A percentile compares a stretch with the other conserved stretches of the same genome.
phyloP scores from a whole-genome alignment of 2,329 filamentous ascomycete species.

The Neurospora crassa region DNA sequence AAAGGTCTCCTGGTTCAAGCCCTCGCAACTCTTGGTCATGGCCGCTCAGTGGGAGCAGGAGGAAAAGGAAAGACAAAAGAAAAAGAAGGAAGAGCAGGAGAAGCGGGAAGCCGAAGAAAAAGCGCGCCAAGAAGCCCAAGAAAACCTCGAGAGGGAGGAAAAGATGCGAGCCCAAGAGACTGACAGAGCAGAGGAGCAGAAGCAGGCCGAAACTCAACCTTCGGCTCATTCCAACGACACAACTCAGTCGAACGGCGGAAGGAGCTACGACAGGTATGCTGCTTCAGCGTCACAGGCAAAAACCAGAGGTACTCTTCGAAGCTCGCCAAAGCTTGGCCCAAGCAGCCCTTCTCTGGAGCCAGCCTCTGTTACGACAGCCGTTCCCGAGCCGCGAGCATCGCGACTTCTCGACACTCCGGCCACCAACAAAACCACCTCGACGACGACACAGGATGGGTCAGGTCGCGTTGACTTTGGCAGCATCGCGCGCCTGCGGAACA shows the following conservation, averaged over 20 bases:
- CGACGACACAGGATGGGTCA: constrained; percentile 21
- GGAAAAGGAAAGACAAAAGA: background rate
- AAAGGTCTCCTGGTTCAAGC: background rate
- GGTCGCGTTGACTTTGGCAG: constrained; percentile 18
- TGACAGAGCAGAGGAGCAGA: constrained; percentile 27
- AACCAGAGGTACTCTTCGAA: constrained; percentile 20
- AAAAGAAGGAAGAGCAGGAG: constrained; percentile 3
- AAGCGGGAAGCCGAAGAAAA: background rate
- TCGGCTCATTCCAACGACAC: constrained; percentile 36
- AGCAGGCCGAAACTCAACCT: background rate
- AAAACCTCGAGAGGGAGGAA: background rate
- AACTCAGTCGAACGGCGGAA: constrained; percentile 46
- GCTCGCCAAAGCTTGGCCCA: constrained; percentile 10
- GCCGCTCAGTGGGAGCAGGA: background rate
- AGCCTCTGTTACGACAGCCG: background rate
- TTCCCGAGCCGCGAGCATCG: constrained; percentile 27
- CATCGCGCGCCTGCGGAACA: constrained; percentile 3
- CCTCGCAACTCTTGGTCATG: background rate
- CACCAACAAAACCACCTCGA: constrained; percentile 27
- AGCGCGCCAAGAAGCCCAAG: background rate
- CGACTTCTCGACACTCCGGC: constrained; percentile 30
- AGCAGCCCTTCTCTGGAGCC: constrained; percentile 3
- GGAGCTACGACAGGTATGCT: constrained; percentile 42
- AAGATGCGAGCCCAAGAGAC: constrained; percentile 4
- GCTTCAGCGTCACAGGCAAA: constrained; percentile 7